Conservation (phyloP, 768 basidiomycete species). For the Leccinum sublutescens region DNA sequence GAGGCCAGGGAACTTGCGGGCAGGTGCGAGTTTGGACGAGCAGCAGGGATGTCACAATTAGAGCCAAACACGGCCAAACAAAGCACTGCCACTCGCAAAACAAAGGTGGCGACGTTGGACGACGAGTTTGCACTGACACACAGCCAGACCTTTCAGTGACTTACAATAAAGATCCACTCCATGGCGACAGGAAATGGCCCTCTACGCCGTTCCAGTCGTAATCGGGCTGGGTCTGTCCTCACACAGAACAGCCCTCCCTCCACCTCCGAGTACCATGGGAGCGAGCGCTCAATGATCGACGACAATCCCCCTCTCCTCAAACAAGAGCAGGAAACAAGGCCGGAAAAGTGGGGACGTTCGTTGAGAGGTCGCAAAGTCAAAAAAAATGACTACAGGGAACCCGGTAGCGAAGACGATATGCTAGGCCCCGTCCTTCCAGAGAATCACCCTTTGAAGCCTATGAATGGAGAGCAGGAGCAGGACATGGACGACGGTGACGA, state of each 20-base stretch:
- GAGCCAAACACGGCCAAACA: constrained; percentile 31
- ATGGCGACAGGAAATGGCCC: constrained; percentile 17
- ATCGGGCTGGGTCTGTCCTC: constrained; percentile 20
- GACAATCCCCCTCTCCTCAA: constrained; percentile 16
- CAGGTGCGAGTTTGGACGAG: constrained; percentile 27
- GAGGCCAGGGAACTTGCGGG: constrained; percentile 20
- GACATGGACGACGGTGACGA: constrained; percentile 33
- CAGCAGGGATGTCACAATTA: constrained; percentile 10
- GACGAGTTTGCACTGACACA: constrained; percentile 10
- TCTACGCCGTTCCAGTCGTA: constrained; percentile 27
- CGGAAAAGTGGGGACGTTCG: constrained; percentile 24
- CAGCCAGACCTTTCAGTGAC: constrained; percentile 9
- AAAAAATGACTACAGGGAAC: constrained; percentile 45
- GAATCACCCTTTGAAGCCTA: constrained; percentile 13
- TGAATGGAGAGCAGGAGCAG: constrained; percentile 21
- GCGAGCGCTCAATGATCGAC: constrained; percentile 34
- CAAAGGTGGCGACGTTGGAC: constrained; percentile 29
- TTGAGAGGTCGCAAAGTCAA: constrained; percentile 41
- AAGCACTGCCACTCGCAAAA: constrained; percentile 31
- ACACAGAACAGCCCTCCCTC: constrained; percentile 28
- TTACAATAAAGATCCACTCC: constrained; percentile 23
- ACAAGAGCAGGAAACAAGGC: constrained; percentile 1
- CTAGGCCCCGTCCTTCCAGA: constrained; percentile 11
- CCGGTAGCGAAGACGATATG: constrained; percentile 42
- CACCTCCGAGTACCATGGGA: constrained; percentile 33